These are phyloP conservation scores for Aspergillus transmontanensis DNA, from an alignment of 2,329 filamentous ascomycete species.

Conservation along the genomic window DNA sequence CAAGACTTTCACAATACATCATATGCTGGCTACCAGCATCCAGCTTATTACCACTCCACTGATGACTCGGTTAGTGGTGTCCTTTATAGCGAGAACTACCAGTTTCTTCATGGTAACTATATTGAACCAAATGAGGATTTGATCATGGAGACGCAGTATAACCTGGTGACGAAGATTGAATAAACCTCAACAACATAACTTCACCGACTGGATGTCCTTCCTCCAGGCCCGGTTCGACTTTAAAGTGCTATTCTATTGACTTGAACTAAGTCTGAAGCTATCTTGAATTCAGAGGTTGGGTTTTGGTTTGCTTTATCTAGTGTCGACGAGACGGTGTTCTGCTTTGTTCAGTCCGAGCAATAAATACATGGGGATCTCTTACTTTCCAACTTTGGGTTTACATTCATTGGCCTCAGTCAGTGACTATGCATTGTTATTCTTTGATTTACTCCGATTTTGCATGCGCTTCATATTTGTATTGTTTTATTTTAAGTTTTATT, in stretches of 20 bases:
- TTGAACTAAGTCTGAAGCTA: neutral
- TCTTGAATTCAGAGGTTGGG: neutral
- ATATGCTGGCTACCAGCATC: neutral
- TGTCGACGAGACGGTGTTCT: neutral
- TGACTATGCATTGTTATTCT: neutral
- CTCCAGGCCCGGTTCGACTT: neutral
- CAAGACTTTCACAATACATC: neutral
- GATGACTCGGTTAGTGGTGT: neutral
- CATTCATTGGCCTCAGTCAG: neutral
- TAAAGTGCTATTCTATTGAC: neutral
- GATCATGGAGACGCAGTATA: neutral
- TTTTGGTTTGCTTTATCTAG: neutral
- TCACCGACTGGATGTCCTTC: neutral
- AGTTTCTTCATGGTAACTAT: neutral
- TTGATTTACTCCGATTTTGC: neutral
- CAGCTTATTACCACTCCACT: neutral
- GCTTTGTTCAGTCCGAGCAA: neutral
- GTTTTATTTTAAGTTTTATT: neutral
- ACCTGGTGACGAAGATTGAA: neutral
- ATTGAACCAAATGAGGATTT: neutral
- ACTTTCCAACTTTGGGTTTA: neutral
- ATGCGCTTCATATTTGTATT: neutral
- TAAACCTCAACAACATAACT: neutral
- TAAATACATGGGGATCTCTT: neutral
- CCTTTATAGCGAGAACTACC: neutral